phyloP scores from a whole-genome alignment of 2,329 filamentous ascomycete species.

The Emydomyces testavorans region DNA sequence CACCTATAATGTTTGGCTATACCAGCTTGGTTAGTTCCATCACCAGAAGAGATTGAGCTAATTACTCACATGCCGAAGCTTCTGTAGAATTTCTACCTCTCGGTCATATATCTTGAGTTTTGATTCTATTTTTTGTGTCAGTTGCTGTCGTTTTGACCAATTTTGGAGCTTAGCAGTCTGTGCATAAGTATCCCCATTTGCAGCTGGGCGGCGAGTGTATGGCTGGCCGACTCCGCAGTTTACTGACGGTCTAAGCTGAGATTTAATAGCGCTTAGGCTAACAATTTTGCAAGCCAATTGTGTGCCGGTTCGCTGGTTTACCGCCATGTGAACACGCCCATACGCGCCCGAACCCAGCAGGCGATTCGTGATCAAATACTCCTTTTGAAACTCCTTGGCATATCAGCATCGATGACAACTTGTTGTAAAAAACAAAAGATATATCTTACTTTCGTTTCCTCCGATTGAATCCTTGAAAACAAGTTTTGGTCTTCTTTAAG shows the following conservation, averaged over 20 bases:
- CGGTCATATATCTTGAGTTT: constrained; percentile 21
- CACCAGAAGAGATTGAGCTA: background rate
- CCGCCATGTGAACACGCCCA: constrained; percentile 36
- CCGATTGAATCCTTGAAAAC: constrained; percentile 23
- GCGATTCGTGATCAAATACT: constrained; percentile 31
- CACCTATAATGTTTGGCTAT: constrained; percentile 48
- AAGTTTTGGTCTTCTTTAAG: background rate
- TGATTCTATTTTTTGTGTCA: constrained; percentile 6
- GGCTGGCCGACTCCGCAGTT: constrained; percentile 1
- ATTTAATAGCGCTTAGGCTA: constrained; percentile 25
- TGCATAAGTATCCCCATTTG: constrained; percentile 17
- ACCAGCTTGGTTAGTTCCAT: background rate
- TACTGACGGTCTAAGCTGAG: constrained; percentile 12
- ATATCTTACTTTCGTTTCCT: constrained; percentile 28
- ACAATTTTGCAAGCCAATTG: constrained; percentile 40
- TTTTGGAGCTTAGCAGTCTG: background rate
- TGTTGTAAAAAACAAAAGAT: background rate
- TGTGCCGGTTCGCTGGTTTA: constrained; percentile 22
- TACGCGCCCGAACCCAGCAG: constrained; percentile 35
- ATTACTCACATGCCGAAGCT: constrained; percentile 41
- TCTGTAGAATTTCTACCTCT: constrained; percentile 39
- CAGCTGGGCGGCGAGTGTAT: constrained; percentile 10
- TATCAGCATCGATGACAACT: background rate
- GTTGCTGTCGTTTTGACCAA: constrained; percentile 1
- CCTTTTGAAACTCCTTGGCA: constrained; percentile 24